A percentile compares a stretch with the other conserved stretches of the same genome.
phyloP scores from a whole-genome alignment of 306 rosid species.

The Castanopsis chinensis region DNA sequence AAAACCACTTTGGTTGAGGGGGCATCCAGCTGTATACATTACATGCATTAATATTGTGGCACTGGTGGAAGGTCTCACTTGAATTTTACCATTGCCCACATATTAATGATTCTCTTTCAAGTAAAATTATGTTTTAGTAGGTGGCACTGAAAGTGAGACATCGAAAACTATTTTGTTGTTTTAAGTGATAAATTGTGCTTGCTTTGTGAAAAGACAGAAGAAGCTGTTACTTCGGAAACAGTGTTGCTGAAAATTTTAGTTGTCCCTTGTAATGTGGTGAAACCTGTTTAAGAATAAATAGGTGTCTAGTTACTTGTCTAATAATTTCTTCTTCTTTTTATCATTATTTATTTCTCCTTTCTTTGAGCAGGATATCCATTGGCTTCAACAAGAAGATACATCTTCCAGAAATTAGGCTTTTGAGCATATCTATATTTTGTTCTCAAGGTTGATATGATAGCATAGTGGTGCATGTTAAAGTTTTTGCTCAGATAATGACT shows the following conservation, averaged over 20 bases:
- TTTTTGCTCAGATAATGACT: neutral
- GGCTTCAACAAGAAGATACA: conserved; percentile 32
- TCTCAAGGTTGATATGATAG: neutral
- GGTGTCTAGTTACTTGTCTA: neutral
- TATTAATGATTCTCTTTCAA: neutral
- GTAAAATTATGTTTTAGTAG: neutral
- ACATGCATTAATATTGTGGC: neutral
- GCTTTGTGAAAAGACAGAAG: neutral
- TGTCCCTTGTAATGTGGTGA: neutral
- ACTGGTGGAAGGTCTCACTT: neutral
- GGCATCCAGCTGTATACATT: neutral
- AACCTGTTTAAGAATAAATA: neutral
- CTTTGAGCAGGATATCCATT: conserved; percentile 33
- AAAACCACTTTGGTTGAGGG: neutral
- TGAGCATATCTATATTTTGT: neutral
- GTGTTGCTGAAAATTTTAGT: neutral
- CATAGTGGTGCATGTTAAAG: neutral
- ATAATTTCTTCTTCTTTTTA: neutral
- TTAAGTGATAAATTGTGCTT: neutral
- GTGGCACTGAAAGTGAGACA: neutral
- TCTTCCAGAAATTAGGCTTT: conserved; percentile 11
- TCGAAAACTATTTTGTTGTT: neutral
- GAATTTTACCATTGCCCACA: neutral
- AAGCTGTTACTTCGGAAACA: neutral
- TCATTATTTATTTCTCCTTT: neutral